A percentile compares a stretch with the other conserved stretches of the same genome.
These are phyloP conservation scores for Phycomyces nitens DNA, from an alignment of 192 early-diverging fungal species.

Conservation along the genomic window DNA sequence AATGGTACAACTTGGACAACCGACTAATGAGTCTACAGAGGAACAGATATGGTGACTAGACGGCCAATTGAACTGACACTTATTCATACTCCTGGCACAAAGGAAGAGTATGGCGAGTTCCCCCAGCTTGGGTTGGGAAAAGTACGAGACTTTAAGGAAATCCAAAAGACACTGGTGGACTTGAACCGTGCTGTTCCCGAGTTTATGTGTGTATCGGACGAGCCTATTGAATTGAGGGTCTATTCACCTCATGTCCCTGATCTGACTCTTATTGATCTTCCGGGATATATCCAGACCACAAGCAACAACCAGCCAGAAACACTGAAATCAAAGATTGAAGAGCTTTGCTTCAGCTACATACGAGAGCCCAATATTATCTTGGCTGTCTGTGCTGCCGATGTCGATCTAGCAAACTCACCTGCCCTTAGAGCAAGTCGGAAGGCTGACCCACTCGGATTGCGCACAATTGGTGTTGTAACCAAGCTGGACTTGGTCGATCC, in stretches of 20 bases:
- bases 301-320: constrained; percentile 76
- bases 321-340: constrained; percentile 74
- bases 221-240: constrained; percentile 77
- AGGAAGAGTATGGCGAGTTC: constrained; percentile 79
- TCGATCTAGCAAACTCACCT: constrained; percentile 77
- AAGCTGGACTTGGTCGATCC: constrained; percentile 84
- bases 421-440: constrained; percentile 71
- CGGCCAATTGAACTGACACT: constrained; percentile 81
- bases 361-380: constrained; percentile 76
- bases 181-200: constrained; percentile 93
- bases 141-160: constrained; percentile 81
- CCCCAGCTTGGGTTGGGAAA: constrained; percentile 82
- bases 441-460: constrained; percentile 71
- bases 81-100: constrained; percentile 68
- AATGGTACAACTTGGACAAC: background rate
- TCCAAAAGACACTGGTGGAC: constrained; percentile 92
- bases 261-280: constrained; percentile 75
- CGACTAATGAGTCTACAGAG: constrained; percentile 25
- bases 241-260: constrained; percentile 82
- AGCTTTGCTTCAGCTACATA: constrained; percentile 77
- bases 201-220: constrained; percentile 75
- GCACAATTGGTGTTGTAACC: constrained; percentile 81
- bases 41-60: constrained; percentile 77
- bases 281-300: constrained; percentile 78
- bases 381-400: constrained; percentile 78